phyloP scores from a whole-genome alignment of 306 rosid species.

The Quercus engelmannii region DNA sequence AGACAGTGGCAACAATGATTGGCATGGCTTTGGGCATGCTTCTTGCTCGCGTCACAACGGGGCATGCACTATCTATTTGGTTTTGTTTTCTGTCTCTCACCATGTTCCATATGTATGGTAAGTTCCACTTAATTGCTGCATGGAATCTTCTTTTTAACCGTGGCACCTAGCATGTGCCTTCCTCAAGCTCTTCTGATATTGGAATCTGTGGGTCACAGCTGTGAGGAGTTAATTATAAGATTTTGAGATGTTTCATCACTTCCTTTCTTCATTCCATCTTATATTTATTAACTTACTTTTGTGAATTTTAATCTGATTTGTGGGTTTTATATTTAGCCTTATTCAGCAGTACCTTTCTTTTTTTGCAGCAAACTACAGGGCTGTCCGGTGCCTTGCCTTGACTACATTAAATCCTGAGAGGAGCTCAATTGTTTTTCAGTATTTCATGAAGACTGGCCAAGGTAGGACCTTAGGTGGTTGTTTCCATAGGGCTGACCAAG shows the following conservation, averaged over 20 bases:
- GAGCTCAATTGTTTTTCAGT: constrained; percentile 69
- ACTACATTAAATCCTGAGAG: constrained; percentile 79
- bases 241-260: background rate
- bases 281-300: background rate
- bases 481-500: background rate
- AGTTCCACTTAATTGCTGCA: constrained; percentile 15
- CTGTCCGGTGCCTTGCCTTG: constrained; percentile 80
- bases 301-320: background rate
- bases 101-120: constrained; percentile 85
- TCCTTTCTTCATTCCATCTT: background rate
- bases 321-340: constrained; percentile 3
- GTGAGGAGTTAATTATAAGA: background rate
- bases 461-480: constrained; percentile 44
- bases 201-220: background rate
- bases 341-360: background rate
- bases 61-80: constrained; percentile 78
- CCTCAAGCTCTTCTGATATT: background rate
- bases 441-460: constrained; percentile 63
- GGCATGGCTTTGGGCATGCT: constrained; percentile 94
- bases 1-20: constrained; percentile 75
- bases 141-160: background rate
- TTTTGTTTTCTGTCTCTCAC: constrained; percentile 72
- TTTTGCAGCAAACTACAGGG: constrained; percentile 78
- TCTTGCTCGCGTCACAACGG: constrained; percentile 71
- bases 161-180: background rate